These are phyloP conservation scores for Candida neerlandica DNA, from an alignment of 1,139 yeast species.

Conservation along the genomic window DNA sequence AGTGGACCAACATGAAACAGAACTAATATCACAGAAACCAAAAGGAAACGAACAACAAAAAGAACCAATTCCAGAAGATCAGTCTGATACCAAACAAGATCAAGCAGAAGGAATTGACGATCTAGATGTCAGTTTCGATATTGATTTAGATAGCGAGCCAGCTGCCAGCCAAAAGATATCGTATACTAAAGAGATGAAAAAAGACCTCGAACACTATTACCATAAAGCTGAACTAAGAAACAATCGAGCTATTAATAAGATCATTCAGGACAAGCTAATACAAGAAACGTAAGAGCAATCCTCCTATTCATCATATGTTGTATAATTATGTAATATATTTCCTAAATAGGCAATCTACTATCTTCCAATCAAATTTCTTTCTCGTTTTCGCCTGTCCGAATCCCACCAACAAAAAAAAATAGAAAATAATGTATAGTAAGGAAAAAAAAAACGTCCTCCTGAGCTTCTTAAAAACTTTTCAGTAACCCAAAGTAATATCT, in stretches of 20 bases:
- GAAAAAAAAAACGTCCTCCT: constrained; percentile 6
- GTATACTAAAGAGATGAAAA: constrained; percentile 30
- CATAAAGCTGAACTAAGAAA: constrained; percentile 33
- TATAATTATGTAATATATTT: constrained; percentile 13
- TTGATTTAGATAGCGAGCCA: not conserved
- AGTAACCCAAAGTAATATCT: constrained; percentile 4
- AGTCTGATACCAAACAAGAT: not conserved
- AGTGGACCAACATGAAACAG: not conserved
- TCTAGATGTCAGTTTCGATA: constrained; percentile 14
- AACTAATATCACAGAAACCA: not conserved
- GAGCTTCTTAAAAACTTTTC: constrained; percentile 7
- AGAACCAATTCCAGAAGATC: not conserved
- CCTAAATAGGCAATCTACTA: constrained; percentile 37
- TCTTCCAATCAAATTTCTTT: constrained; percentile 38
- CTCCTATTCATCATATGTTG: not conserved
- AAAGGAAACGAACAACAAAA: not conserved
- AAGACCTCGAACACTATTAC: constrained; percentile 30
- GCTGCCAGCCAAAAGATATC: constrained; percentile 7
- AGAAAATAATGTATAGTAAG: constrained; percentile 2
- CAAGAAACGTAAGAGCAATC: not conserved
- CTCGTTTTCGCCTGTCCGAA: constrained; percentile 10
- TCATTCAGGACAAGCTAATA: constrained; percentile 24
- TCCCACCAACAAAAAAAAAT: constrained; percentile 9
- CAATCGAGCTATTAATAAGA: constrained; percentile 28
- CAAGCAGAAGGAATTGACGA: constrained; percentile 10